Evolutionary conservation across 2,329 filamentous ascomycete species (phyloP).

Genomic region (Aspergillus unguis): DNA sequence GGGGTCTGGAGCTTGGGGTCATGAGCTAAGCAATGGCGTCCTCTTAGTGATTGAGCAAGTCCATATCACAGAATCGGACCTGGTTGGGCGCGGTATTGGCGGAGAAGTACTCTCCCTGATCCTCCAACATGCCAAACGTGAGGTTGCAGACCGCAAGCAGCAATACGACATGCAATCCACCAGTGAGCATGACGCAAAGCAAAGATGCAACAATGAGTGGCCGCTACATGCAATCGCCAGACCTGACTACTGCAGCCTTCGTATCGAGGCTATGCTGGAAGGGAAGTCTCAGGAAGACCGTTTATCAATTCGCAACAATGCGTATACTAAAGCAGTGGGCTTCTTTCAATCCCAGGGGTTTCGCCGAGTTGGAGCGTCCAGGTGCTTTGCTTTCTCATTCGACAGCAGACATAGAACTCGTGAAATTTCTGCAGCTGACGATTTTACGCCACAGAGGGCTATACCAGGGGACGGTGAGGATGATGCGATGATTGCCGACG

Average conservation of each 20-base stretch:
- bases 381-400: slow-evolving; percentile 20
- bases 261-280: slow-evolving; percentile 14
- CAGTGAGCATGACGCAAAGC: no score
- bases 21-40: neutral
- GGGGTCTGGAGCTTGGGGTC: neutral
- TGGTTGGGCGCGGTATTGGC: no score
- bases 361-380: slow-evolving; percentile 19
- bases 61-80: neutral
- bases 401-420: slow-evolving; percentile 17
- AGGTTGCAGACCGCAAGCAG: no score
- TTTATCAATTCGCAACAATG: slow-evolving; percentile 6
- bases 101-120: no score
- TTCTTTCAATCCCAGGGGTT: slow-evolving; percentile 27
- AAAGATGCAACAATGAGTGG: neutral
- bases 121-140: no score
- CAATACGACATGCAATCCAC: no score
- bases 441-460: slow-evolving; percentile 16
- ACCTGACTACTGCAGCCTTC: slow-evolving; percentile 14
- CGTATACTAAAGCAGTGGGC: slow-evolving; percentile 7
- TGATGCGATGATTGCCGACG: slow-evolving; percentile 10
- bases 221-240: slow-evolving; percentile 20
- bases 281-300: slow-evolving; percentile 18
- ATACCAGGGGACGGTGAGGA: slow-evolving; percentile 15
- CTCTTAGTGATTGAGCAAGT: neutral
- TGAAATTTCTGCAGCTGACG: slow-evolving; percentile 9